Evolutionary conservation across 139 green algal species (phyloP), one percentile per base, ranked within the genome.

Genomic region (Penium margaritaceum): DNA sequence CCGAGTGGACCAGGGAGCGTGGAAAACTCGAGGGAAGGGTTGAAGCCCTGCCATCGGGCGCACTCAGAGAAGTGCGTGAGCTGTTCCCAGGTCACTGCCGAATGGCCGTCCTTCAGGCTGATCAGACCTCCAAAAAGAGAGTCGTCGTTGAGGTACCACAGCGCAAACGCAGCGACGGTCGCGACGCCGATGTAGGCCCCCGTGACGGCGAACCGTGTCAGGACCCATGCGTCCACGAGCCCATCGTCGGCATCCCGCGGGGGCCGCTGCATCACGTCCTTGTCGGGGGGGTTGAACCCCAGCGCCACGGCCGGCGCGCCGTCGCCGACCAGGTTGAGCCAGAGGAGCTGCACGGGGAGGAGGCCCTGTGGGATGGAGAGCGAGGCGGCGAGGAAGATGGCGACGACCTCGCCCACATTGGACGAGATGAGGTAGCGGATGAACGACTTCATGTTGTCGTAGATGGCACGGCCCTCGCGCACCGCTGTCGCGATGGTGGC

Each of bases 371-470:
- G 95, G 67, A 99, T 81, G 29, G 92, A 93, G 43, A 98, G 86
- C 4, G 91, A 88, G 6, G 94, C 93, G 2, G 95, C 95, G 58
- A 98, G 76, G 88, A 99, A 98, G 87, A 99, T 99, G 81, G 89
- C 95, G 0, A 89, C 91, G 43, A 98, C 90, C 87, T 98, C 95
- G 35, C 95, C 95, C 72, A 99, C 95, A 85, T 99, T 99, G 74
- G 83, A 92, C 39, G 85, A 94, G 83, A 99, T 99, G 90, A 99
- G 97, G 88, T 99, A 98, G n/a, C 91, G 86, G 74, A 94, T 94
- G 85, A 97, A 97, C 82, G 96, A 91, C 85, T 97, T 97, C 95
- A 99, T 99, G 90, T 99, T 99, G 85, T 95, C 90, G 88, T 96
- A 99, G 68, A 99, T 99, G 63, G 87, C 87, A 34, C 95, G 86